Conservation (phyloP, 805 yeast genomes). For the Suhomyces sp. region DNA sequence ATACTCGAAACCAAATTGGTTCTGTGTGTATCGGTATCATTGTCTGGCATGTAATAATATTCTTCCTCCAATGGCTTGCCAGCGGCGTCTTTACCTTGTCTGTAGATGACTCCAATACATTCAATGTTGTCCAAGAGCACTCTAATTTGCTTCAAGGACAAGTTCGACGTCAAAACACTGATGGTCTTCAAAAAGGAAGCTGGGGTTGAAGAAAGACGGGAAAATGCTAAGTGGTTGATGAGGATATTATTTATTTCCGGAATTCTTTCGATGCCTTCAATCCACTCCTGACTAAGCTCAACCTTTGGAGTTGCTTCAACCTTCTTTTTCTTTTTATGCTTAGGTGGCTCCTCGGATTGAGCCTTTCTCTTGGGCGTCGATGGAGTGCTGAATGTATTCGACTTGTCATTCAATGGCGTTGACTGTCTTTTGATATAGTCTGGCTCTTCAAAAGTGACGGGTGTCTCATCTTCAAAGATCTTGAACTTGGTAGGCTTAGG, state of each 20-base stretch:
- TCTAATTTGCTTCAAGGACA: conserved; percentile 46
- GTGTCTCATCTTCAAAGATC: conserved; percentile 13
- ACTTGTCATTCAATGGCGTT: conserved; percentile 28
- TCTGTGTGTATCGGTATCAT: conserved; percentile 72
- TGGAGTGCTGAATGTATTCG: conserved; percentile 21
- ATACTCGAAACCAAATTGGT: conserved; percentile 67
- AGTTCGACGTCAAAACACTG: conserved; percentile 49
- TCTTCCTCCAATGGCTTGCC: conserved; percentile 94
- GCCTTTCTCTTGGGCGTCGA: conserved; percentile 27
- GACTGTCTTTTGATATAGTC: conserved; percentile 11
- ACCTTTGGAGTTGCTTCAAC: conserved; percentile 28
- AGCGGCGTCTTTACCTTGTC: conserved; percentile 94
- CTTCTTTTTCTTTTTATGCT: conserved; percentile 20
- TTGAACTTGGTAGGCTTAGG: conserved; percentile 7
- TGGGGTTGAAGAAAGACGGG: conserved; percentile 85
- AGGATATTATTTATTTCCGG: conserved; percentile 62
- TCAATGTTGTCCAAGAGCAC: conserved; percentile 43
- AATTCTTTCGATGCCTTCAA: conserved; percentile 37
- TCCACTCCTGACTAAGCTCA: conserved; percentile 24
- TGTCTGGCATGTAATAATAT: conserved; percentile 84
- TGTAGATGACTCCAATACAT: conserved; percentile 84
- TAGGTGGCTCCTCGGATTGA: conserved; percentile 35
- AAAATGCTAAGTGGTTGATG: conserved; percentile 84
- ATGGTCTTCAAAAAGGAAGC: conserved; percentile 67
- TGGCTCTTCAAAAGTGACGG: conserved; percentile 15